phyloP scores from a whole-genome alignment of 768 basidiomycete genomes.

The Trametes cubensis region DNA sequence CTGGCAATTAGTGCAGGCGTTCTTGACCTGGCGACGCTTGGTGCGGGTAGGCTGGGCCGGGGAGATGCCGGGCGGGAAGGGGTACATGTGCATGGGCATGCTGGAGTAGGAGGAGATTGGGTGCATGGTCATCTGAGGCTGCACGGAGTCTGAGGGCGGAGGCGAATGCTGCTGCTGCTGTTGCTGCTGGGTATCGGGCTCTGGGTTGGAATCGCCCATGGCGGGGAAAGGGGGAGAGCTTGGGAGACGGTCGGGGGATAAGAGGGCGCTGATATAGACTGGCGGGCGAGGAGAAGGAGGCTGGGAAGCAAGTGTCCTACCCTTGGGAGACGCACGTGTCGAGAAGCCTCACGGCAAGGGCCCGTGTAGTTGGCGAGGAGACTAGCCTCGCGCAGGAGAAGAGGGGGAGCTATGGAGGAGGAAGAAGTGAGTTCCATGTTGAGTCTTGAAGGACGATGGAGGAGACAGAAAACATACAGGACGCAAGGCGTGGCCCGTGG shows the following conservation, averaged over 20 bases:
- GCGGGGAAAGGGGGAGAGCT: slow-evolving; percentile 40
- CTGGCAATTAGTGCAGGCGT: slow-evolving; percentile 88
- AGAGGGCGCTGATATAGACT: slow-evolving; percentile 31
- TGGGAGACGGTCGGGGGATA: slow-evolving; percentile 34
- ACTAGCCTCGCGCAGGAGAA: slow-evolving; percentile 5
- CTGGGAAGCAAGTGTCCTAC: slow-evolving; percentile 20
- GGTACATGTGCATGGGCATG: slow-evolving; percentile 72
- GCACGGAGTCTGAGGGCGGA: slow-evolving; percentile 36
- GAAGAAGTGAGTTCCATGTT: slow-evolving; percentile 9
- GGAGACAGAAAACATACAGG: slow-evolving; percentile 15
- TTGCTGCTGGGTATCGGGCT: slow-evolving; percentile 40
- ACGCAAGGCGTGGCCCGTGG: not conserved
- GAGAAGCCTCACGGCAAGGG: slow-evolving; percentile 20
- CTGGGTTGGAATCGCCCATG: slow-evolving; percentile 45
- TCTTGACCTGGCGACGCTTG: slow-evolving; percentile 89
- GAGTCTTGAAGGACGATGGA: slow-evolving; percentile 6
- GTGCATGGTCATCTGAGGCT: slow-evolving; percentile 55
- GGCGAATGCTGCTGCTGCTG: slow-evolving; percentile 22
- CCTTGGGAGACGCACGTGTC: slow-evolving; percentile 23
- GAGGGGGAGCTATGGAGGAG: slow-evolving; percentile 7
- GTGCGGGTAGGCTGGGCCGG: slow-evolving; percentile 57
- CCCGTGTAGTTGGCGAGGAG: slow-evolving; percentile 1
- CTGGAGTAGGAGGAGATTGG: slow-evolving; percentile 53
- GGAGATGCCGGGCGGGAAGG: slow-evolving; percentile 54
- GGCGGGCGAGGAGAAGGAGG: slow-evolving; percentile 12